Base-by-base conservation (phyloP, 2,329 filamentous ascomycete genomes). In the Talaromyces sp. region DNA sequence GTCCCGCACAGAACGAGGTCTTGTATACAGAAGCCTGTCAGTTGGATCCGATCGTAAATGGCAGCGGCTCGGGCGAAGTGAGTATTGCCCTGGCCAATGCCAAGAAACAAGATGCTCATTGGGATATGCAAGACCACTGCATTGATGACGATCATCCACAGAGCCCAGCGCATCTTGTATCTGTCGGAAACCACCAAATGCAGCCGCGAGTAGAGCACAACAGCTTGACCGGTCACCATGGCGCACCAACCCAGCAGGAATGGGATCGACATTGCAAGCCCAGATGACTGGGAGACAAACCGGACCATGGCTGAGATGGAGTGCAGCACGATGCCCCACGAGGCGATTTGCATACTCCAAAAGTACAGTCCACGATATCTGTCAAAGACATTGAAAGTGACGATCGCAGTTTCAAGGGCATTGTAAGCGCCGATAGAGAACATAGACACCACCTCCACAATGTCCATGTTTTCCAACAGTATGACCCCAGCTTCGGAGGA, bases 11-110 rank as follows among this genome's bases (percentile, higher is more conserved):
- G 74, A 40, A 81, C 65, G 27, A 77, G 65, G 51, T 84, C 81
- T 55, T 82, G 80, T 5, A 78, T 33, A 51, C 76, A 79, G 56
- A 82, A 81, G 6, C 77, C 69, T 0, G 72, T 74, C 36, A 82
- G 70, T 57, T 81, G 76, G 4, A 82, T 68, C 53, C 76, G 77
- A 56, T 82, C 79, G 63, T 75, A 71, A 14, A 75, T 61, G 14
- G 66, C n/a, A 32, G 55, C 16, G 1, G 49, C 2, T 1, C 27
- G 39, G 7, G 24, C 24, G 5, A 50, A 30, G 0, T 17, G 4
- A 10, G 24, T n/a, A 9, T 47, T 22, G 63, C 32, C 16, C 71
- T 63, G 0, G 66, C 22, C 37, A 11, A 69, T 16, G 4, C 42
- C 71, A 49, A 68, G 71, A 13, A 69, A 70, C 37, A 77, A 58